Conservation (phyloP, 1,139 yeast genomes). For the Yamadazyma oceani region DNA sequence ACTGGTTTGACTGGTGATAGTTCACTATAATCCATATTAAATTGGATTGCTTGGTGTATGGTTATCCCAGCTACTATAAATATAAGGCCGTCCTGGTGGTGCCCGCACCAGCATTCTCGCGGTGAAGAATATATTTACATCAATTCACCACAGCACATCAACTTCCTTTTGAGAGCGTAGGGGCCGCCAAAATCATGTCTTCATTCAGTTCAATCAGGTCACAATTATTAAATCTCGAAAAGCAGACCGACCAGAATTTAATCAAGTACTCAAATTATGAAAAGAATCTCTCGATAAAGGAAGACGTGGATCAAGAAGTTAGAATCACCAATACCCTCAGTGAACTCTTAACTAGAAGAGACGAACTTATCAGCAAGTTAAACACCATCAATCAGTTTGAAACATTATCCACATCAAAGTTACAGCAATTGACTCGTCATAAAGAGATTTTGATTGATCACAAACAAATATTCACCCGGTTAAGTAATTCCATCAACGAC, state of each 20-base stretch:
- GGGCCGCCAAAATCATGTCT: no score
- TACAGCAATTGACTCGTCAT: conserved; percentile 83
- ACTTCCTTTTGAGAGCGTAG: no score
- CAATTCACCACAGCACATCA: no score
- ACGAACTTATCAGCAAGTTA: conserved; percentile 31
- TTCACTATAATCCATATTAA: conserved; percentile 1
- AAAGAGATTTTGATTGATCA: conserved; percentile 75
- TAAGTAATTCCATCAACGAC: conserved; percentile 60
- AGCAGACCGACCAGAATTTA: conserved; percentile 41
- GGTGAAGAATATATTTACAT: no score
- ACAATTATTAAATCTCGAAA: conserved; percentile 41
- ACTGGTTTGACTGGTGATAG: conserved; percentile 15
- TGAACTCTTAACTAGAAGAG: conserved; percentile 33
- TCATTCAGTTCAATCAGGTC: conserved; percentile 41
- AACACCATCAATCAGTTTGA: conserved; percentile 56
- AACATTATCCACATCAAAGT: conserved; percentile 64
- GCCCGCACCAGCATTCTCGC: no score
- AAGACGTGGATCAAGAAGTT: conserved; percentile 64
- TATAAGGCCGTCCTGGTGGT: no score
- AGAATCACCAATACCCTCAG: conserved; percentile 54
- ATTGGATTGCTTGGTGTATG: background rate
- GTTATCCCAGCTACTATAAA: no score
- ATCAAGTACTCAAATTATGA: conserved; percentile 37
- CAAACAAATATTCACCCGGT: conserved; percentile 58
- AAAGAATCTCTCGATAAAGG: conserved; percentile 21